These are phyloP conservation scores for Wickerhamiella australiensis DNA, from an alignment of 805 yeast species.

Conservation along the genomic window DNA sequence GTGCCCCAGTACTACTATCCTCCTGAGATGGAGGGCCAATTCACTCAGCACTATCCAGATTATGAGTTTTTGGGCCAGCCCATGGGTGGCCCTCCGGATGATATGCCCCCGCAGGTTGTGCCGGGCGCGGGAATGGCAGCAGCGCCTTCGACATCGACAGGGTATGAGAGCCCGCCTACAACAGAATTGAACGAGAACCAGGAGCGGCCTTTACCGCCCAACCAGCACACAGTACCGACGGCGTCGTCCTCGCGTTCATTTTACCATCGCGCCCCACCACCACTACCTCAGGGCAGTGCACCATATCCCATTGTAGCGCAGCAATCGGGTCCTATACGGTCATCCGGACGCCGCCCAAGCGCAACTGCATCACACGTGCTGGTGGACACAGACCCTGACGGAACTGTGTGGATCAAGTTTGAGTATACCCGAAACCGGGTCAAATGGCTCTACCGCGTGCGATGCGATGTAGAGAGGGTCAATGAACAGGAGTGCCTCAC, in stretches of 20 bases:
- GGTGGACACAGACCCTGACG: slow-evolving; percentile 13
- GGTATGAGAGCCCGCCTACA: slow-evolving; percentile 1
- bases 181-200: background rate
- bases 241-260: background rate
- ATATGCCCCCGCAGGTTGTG: background rate
- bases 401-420: slow-evolving; percentile 26
- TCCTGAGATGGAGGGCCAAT: slow-evolving; percentile 1
- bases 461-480: slow-evolving; percentile 29
- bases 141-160: background rate
- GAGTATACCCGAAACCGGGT: slow-evolving; percentile 27
- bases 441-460: slow-evolving; percentile 24
- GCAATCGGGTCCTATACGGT: background rate
- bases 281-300: background rate
- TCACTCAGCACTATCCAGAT: background rate
- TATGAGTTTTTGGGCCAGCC: slow-evolving; percentile 1
- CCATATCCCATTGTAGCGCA: background rate
- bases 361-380: slow-evolving; percentile 5
- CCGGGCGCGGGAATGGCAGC: slow-evolving; percentile 10
- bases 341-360: background rate
- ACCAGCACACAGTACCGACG: too few species aligned
- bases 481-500: slow-evolving; percentile 21
- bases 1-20: slow-evolving; percentile 3
- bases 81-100: background rate
- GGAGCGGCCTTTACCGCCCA: background rate
- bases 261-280: background rate